Base-by-base conservation (phyloP, 2,329 filamentous ascomycete species). In the Aspergillus sp. region DNA sequence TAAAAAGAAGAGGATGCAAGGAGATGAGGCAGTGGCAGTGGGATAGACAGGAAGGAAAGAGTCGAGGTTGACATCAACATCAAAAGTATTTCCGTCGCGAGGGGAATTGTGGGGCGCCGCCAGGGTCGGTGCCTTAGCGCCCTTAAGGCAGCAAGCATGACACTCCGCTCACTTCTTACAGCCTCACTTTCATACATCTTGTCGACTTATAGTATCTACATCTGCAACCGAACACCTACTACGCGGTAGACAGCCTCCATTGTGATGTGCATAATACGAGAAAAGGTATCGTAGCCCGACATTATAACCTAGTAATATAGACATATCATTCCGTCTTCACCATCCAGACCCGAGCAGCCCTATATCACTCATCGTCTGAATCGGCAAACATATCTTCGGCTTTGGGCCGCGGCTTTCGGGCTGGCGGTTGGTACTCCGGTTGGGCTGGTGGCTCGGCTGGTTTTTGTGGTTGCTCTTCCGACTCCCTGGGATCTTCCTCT, bases 311-410 rank as follows among this genome's bases (percentile, higher is more conserved):
- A n/a, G 27, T 50, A 30, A 50, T 30, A 50, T 50, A 50, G 47
- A 17, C 25, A 50, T 25, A 32, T 50, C 47, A 10, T 50, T 30
- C 15, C 15, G 17, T 13, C 47, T 17, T 50, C 47, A 49, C 17
- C 47, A 32, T 32, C 3, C 23, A 49, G 17, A 42, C 13, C 42
- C 21, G 36, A 36, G 32, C 36, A 49, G 41, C 48, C 56, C 42
- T 61, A 38, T 75, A 38, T 75, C 59, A 79, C 54, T 83, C 80
- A 1, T 80, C 83, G 66, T 90, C 90, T 4, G 88, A 90, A 73
- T 90, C 89, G 10, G 89, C 90, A 84, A 95, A 96, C 90, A 95
- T 93, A 71, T 95, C 91, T 66, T 90, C 90, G 4, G 91, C 90
- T 66, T 87, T 87, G 75, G 91, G 89, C 63, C 89, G 84, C 71